Conservation (phyloP, 2,329 filamentous ascomycete species). For the Sclerotiophoma versabilis region DNA sequence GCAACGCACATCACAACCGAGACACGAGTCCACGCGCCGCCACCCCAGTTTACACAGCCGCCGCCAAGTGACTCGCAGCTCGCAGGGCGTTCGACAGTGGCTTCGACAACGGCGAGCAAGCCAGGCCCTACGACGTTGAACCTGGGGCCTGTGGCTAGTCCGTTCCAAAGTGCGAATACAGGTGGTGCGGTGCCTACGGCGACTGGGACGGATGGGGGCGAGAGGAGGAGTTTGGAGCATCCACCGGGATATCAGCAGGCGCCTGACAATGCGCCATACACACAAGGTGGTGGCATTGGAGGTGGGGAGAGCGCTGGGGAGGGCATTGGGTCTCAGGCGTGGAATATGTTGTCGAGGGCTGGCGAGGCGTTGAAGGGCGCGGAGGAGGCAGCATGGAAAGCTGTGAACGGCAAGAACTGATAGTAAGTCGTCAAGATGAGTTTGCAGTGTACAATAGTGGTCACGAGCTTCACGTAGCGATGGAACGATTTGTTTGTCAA, state of each 20-base stretch:
- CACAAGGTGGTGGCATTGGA: conserved; percentile 51
- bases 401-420: conserved; percentile 38
- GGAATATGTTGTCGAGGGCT: conserved; percentile 46
- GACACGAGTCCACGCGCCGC: conserved; percentile 35
- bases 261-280: conserved; percentile 47
- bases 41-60: conserved; percentile 51
- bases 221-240: conserved; percentile 46
- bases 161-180: conserved; percentile 33
- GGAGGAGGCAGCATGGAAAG: conserved; percentile 47
- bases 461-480: conserved; percentile 19
- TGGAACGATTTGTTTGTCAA: conserved; percentile 19
- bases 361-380: conserved; percentile 46
- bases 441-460: neutral
- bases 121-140: conserved; percentile 50
- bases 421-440: neutral
- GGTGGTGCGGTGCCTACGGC: conserved; percentile 26
- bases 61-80: conserved; percentile 48
- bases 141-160: conserved; percentile 44
- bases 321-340: conserved; percentile 43
- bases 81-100: conserved; percentile 49
- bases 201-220: conserved; percentile 10
- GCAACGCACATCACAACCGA: conserved; percentile 41
- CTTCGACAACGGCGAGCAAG: conserved; percentile 31
- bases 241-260: conserved; percentile 59
- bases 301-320: conserved; percentile 32